Conservation (phyloP, 2,329 filamentous ascomycete species). For the Epichloe uncinata region DNA sequence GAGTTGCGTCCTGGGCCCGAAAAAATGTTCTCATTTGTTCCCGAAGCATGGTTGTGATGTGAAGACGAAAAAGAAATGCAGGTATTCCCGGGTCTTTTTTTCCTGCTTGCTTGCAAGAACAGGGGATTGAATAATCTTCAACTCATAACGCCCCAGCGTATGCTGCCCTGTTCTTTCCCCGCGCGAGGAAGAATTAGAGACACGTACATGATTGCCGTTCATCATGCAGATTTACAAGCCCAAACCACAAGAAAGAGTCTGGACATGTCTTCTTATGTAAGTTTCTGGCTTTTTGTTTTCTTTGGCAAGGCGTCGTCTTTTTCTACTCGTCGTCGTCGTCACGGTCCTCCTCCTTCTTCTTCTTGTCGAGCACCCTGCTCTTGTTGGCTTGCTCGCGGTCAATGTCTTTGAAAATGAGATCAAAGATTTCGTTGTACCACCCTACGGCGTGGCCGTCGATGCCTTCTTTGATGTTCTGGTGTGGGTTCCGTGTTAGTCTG, state of each 20-base stretch:
- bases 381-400: slow-evolving; percentile 61
- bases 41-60: background rate
- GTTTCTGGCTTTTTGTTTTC: background rate
- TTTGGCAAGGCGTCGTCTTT: background rate
- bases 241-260: background rate
- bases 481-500: background rate
- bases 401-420: slow-evolving; percentile 74
- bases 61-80: too few relatives aligned
- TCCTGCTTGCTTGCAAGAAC: too few relatives aligned
- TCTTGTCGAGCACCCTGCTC: slow-evolving; percentile 50
- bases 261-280: background rate
- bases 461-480: slow-evolving; percentile 92
- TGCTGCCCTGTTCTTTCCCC: background rate
- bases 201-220: background rate
- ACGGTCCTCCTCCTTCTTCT: slow-evolving; percentile 32
- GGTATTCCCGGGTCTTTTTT: too few relatives aligned
- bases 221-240: slow-evolving; percentile 1
- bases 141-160: background rate
- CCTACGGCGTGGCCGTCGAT: slow-evolving; percentile 81
- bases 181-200: background rate
- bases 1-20: background rate
- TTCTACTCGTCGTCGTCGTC: slow-evolving; percentile 22
- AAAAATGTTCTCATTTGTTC: background rate
- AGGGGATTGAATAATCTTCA: background rate
- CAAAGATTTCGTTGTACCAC: slow-evolving; percentile 92